Base-by-base conservation (phyloP, 2,329 filamentous ascomycete genomes). In the Fusarium staphyleae region DNA sequence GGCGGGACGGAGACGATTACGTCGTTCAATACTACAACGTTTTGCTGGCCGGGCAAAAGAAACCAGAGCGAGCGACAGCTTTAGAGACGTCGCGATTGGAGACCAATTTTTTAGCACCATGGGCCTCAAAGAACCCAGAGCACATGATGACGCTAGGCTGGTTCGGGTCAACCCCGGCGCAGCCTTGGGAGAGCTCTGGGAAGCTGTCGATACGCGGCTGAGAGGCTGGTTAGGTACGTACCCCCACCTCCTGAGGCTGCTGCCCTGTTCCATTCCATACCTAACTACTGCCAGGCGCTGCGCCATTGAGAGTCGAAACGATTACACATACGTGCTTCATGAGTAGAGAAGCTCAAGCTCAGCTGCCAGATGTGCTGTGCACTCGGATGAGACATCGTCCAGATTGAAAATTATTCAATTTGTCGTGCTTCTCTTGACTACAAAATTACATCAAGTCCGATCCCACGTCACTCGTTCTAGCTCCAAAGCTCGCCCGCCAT, bases 401-500 rank as follows among this genome's bases (percentile, higher is more conserved):
- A 35, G 15, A 29, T 48, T 52, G 7, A 35, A 35, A 28, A 29
- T 18, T 28, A 33, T n/a, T 12, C 37, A 14, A 12, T 32, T 41
- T 18, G 16, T 30, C 43, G 28, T 12, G 13, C 14, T 37, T 52
- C 29, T 47, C 35, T 22, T 12, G 18, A 29, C n/a, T 47, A 26
- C 12, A 32, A 39, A 48, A 16, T 9, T 28, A 8, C 19, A 8
- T 11, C 15, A 36, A 35, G 24, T 26, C 37, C 39, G 19, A 40
- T 45, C 48, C 13, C n/a, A 29, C 26, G 22, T 37, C 12, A 39
- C 32, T 30, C 35, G 32, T 35, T 39, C 15, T 42, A 34, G 35
- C 32, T 50, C 19, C 42, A 50, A 30, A 36, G 51, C 30, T 56
- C 47, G 51, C 52, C 39, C 69, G 67, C 51, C 63, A 87, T 87